These are phyloP conservation scores for Wickerhamomyces canadensis DNA, from an alignment of 805 yeast genomes.

Conservation along the genomic window DNA sequence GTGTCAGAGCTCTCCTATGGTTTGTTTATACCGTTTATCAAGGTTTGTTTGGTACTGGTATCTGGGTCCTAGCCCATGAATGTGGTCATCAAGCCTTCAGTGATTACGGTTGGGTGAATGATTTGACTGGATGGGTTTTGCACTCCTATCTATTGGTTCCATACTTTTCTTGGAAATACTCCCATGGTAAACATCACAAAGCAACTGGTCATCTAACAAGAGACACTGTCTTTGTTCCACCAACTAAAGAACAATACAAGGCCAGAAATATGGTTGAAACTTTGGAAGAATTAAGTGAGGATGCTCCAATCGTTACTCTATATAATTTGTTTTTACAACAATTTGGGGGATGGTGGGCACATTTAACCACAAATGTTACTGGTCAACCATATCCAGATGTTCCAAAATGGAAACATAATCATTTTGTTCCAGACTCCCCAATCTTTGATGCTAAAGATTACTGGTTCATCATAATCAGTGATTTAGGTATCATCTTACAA, in stretches of 20 bases:
- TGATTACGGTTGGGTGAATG: constrained; percentile 47
- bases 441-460: constrained; percentile 48
- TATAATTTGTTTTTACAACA: constrained; percentile 44
- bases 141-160: constrained; percentile 56
- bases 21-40: constrained; percentile 31
- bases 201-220: constrained; percentile 55
- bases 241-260: constrained; percentile 41
- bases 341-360: constrained; percentile 47
- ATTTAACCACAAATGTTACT: constrained; percentile 48
- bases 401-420: constrained; percentile 39
- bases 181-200: constrained; percentile 58
- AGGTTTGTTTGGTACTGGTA: constrained; percentile 50
- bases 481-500: constrained; percentile 46
- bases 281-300: constrained; percentile 45
- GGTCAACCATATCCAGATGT: constrained; percentile 46
- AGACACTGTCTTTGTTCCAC: constrained; percentile 58
- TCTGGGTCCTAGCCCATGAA: constrained; percentile 61
- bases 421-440: constrained; percentile 50
- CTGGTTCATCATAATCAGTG: constrained; percentile 51
- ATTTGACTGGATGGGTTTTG: constrained; percentile 53
- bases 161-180: constrained; percentile 57
- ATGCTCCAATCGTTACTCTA: constrained; percentile 47
- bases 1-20: constrained; percentile 38
- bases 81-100: constrained; percentile 63
- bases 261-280: constrained; percentile 28